Evolutionary conservation across 768 basidiomycete genomes (phyloP), one percentile per base, ranked within the genome.

Genomic region (Trametes maxima): DNA sequence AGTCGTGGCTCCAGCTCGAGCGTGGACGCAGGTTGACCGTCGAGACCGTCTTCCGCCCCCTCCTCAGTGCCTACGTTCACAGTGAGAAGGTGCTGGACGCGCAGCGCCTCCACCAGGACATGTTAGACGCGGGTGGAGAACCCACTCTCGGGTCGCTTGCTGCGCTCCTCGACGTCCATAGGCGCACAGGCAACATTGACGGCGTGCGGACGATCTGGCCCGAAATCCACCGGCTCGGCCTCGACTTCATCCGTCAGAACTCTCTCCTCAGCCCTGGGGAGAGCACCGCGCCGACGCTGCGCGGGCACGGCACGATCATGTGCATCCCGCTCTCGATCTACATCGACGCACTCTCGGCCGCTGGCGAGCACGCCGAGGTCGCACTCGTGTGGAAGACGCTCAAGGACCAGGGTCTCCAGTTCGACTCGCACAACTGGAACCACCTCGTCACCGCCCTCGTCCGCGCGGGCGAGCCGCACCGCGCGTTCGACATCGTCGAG

Each of bases 341-440:
- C 73, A 85, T 97, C 62, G 87, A 92, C 65, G 81, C 84, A 5
- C 76, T 95, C 52, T 90, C 92, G 2, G 73, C 77, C 3, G 82
- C 81, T 0, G 89, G 88, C 1, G 69, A 77, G 39, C 88, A 94
- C 66, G 63, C 69, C 8, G 82, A 86, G 60, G 80, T 95, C 46
- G 81, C 86, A 16, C 68, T 70, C 3, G 77, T 82, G 0, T 98
- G 96, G 95, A 75, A 77, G n/a, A 70, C 76, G 33, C 80, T 92
- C 51, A 82, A 82, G 61, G 65, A 73, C 12, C 73, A 78, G 11
- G 91, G 92, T 1, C 89, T 95, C 66, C 79, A 79, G 13, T 93
- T 94, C 71, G 92, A 95, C 70, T 82, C 90, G 13, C 86, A 90
- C 67, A 98, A 97, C 72, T 98, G 94, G 91, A 97, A 96, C 68